A percentile compares a stretch with the other conserved stretches of the same genome.
Conservation (phyloP, 192 early-diverging fungal genomes). For the Haplosporangium gracile region DNA sequence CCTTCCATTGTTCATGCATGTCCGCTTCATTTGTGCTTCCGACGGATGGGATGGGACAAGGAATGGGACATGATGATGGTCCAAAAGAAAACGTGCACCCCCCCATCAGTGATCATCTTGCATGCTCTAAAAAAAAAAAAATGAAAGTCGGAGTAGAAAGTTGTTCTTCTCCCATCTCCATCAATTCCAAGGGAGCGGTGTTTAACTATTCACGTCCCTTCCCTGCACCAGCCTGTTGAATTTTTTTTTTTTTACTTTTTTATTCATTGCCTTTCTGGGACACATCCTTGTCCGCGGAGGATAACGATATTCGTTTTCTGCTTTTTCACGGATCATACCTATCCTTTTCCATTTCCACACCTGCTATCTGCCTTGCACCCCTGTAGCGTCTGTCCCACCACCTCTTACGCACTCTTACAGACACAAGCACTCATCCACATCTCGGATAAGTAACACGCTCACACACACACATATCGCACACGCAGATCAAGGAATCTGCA, state of each 20-base stretch:
- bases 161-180: not conserved
- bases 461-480: no score
- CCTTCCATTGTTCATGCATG: slow-evolving; percentile 7
- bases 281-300: not conserved
- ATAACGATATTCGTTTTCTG: not conserved
- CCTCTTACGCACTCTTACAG: no score
- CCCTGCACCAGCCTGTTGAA: not conserved
- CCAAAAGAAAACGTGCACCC: not conserved
- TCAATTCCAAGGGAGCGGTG: not conserved
- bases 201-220: not conserved
- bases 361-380: not conserved
- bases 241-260: not conserved
- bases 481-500: not conserved
- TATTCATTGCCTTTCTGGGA: not conserved
- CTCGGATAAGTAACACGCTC: no score
- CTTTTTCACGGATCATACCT: not conserved
- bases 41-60: not conserved
- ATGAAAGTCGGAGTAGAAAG: slow-evolving; percentile 5
- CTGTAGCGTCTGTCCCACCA: no score
- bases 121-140: not conserved
- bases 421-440: no score
- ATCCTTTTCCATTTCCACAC: not conserved
- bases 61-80: not conserved
- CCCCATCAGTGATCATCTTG: not conserved
- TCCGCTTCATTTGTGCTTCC: not conserved